Evolutionary conservation across 2,329 filamentous ascomycete genomes (phyloP), one percentile per base, ranked within the genome.

Genomic region (Monilinia fructigena): DNA sequence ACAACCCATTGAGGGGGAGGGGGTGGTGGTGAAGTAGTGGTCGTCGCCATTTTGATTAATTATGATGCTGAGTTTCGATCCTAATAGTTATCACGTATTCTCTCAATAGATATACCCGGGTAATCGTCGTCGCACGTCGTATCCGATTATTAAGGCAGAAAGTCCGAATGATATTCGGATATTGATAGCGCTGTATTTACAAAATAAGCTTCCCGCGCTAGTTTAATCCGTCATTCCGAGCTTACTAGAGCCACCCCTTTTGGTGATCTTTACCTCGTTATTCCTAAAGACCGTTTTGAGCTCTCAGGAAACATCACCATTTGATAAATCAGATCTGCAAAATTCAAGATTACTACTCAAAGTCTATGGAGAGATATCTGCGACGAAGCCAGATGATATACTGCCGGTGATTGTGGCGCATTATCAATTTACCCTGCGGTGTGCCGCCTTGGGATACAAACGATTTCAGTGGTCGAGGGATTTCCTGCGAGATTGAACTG

Each of bases 1-100:
- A 88, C 79, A 45, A 94, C 91, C 95, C 95, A 99, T 83, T 85
- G 82, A 45, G 93, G 93, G 58, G 83, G 83, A 59, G 80, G 82
- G 52, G 80, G 80, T 54, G 77, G 77, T 68, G 66, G 75, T 54
- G 48, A 40, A n/a, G 16, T 54, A 8, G 38, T 42, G 7, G 6
- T 60, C 26, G 56, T 54, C 48, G 63, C 38, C 63, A 66, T 66
- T 11, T 40, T 54, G 38, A 20, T 35, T n/a, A 5, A 18, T 38
- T 18, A 14, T 7, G 45, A 20, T 61, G 20, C 10, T 2, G 28
- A 2, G 31, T 35, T 38, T 16, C 8, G 11, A 50, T 35, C 2
- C 14, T 50, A 50, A 23, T 26, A 23, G 26, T 26, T 14, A 18
- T 3, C n/a, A 1, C 8, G 31, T 50, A 61, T 52, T 38, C 31